Evolutionary conservation across 2,329 filamentous ascomycete genomes (phyloP).

Genomic region (Neopestalotiopsis clavispora): DNA sequence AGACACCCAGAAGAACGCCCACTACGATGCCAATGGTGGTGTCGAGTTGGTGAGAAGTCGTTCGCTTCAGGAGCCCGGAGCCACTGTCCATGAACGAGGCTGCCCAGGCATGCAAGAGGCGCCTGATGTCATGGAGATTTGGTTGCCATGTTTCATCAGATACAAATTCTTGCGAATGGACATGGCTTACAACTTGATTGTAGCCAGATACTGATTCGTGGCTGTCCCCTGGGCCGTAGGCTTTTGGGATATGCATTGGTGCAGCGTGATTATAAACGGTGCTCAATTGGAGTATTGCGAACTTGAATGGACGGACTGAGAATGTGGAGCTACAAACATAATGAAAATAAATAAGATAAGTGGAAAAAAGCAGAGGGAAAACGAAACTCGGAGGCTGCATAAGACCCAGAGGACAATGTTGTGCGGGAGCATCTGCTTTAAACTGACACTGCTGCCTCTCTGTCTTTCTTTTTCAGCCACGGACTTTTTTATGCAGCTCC

Average conservation of each 20-base stretch:
- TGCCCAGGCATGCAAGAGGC: not conserved
- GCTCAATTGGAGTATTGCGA: conserved; percentile 5
- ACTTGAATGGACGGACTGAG: not conserved
- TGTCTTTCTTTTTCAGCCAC: not conserved
- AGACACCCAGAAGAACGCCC: conserved; percentile 29
- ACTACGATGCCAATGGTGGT: conserved; percentile 30
- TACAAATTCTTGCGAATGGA: not conserved
- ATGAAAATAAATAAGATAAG: conserved; percentile 9
- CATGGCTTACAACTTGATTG: not conserved
- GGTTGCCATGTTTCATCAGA: not conserved
- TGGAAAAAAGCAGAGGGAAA: not conserved
- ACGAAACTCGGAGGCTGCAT: conserved; percentile 11
- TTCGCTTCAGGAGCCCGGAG: conserved; percentile 21
- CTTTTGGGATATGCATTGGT: conserved; percentile 16
- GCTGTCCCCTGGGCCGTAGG: not conserved
- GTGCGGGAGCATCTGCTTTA: conserved; percentile 3
- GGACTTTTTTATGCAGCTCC: not conserved
- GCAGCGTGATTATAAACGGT: not conserved
- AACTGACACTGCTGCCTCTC: not conserved
- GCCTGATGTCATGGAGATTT: not conserved
- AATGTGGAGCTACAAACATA: conserved; percentile 14
- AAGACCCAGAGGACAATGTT: not conserved
- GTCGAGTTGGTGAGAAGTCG: conserved; percentile 23
- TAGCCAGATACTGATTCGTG: not conserved
- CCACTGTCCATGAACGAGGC: not conserved